phyloP scores from a whole-genome alignment of 208 protist genomes.

The Leishmania lainsoni region DNA sequence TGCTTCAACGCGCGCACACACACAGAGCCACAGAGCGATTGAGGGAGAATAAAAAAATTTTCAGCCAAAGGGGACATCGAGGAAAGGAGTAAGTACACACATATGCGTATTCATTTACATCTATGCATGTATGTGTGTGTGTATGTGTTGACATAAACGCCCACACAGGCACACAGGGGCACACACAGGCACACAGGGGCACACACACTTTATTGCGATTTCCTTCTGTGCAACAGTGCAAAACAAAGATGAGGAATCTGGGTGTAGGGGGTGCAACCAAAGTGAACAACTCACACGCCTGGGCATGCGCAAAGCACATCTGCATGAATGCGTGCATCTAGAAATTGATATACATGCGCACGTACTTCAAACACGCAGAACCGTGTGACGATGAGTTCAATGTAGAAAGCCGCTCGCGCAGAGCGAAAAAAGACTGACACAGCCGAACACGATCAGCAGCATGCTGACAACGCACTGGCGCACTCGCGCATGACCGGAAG shows the following conservation, averaged over 20 bases:
- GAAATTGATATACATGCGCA: constrained; percentile 10
- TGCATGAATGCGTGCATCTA: not conserved
- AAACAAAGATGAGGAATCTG: not conserved
- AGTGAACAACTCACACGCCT: too few relatives aligned
- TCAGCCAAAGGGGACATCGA: not conserved
- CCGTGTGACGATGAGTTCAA: not conserved
- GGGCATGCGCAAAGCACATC: not conserved
- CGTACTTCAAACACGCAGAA: not conserved
- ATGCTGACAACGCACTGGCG: not conserved
- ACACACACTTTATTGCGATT: not conserved
- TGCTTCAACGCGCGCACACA: not conserved
- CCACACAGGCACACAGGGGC: too few relatives aligned
- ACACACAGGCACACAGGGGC: too few relatives aligned
- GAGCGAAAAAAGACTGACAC: not conserved
- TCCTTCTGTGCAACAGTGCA: not conserved
- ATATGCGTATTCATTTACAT: not conserved
- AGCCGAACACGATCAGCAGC: not conserved
- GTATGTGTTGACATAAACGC: too few relatives aligned
- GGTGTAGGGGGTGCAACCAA: not conserved
- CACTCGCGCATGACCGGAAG: not conserved
- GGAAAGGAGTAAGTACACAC: not conserved
- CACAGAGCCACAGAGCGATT: not conserved
- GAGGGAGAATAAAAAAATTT: too few relatives aligned
- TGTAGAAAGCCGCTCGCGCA: not conserved
- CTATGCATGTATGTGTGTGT: too few relatives aligned